Evolutionary conservation across 176 grass and related monocot genomes (phyloP).

Genomic region (Oryza meridionalis): DNA sequence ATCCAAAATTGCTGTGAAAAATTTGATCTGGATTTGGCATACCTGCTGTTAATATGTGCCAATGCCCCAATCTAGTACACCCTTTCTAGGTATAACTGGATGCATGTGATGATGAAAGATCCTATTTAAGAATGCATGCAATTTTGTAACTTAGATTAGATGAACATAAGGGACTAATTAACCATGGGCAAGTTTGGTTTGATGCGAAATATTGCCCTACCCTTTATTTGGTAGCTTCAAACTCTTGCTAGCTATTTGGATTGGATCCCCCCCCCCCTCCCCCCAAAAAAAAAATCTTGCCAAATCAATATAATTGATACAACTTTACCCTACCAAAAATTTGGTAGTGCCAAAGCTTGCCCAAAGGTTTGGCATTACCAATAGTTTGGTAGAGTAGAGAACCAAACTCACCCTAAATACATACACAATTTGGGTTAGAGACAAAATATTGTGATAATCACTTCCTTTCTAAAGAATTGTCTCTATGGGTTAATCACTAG

Average conservation of each 20-base stretch:
- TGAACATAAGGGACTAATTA: background rate
- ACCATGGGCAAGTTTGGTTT: background rate
- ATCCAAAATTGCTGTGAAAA: background rate
- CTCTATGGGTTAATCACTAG: background rate
- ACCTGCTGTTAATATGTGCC: background rate
- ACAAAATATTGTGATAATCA: background rate
- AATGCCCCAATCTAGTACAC: background rate
- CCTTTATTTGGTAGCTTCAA: too few species aligned
- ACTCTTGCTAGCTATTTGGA: too few species aligned
- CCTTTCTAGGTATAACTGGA: background rate
- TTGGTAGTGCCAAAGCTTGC: background rate
- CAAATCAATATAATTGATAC: background rate
- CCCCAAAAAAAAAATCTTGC: too few species aligned
- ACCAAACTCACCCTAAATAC: background rate
- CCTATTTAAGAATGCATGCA: background rate
- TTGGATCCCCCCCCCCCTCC: too few species aligned
- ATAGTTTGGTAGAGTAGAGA: background rate
- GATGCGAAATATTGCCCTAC: too few species aligned
- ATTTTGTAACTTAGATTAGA: conserved; percentile 2
- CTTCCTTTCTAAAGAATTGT: background rate
- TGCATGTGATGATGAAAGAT: background rate
- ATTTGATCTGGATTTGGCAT: conserved; percentile 16
- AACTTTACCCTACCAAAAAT: background rate
- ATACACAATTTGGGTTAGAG: conserved; percentile 2
- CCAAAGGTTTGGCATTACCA: background rate